Base-by-base conservation (phyloP, 805 yeast species). In the Yamadazyma paraphyllophila region DNA sequence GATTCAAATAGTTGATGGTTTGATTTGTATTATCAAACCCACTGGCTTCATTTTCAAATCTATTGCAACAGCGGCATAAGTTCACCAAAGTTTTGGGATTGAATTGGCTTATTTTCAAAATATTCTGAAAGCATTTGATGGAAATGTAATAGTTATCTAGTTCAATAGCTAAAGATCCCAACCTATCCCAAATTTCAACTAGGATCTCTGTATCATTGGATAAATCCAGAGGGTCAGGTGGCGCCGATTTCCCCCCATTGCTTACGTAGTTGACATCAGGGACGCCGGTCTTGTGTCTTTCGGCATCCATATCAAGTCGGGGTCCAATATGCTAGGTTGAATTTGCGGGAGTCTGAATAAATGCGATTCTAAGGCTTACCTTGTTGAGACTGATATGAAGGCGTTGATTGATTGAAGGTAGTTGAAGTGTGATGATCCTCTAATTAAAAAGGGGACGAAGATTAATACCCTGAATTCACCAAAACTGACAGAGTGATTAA, bases 101-200 rank as follows among this genome's bases (percentile, higher is more conserved):
- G 13, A 41, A 39, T 4, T 39, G 39, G 15, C 32, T 46, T 16
- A 38, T 43, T 30, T 46, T 43, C 2, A 49, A 26, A 11, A 48
- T 36, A 26, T 44, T 49, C 9, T 47, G 43, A n/a, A 44, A 49
- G 25, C 50, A 49, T 34, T 39, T 39, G 12, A 44, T 46, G 7
- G 46, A 40, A 4, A 43, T 14, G 10, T 44, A 36, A 20, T 35
- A 44, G 20, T 41, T 20, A 27, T 49, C 45, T 9, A 46, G 38
- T 20, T 37, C 47, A 4, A 41, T 15, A 7, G 52, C 40, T 14
- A 46, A 41, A 9, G 38, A 32, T 6, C 48, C 49, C 12, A 49
- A 27, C 26, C 44, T 40, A 35, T 32, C 41, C 52, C 52, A 49
- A n/a, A 46, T 20, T 14, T 43, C 46, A 20, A 43, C 27, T 11